These are phyloP conservation scores for Sphaerulina musiva DNA, from an alignment of 2,329 filamentous ascomycete genomes.

Conservation along the genomic window DNA sequence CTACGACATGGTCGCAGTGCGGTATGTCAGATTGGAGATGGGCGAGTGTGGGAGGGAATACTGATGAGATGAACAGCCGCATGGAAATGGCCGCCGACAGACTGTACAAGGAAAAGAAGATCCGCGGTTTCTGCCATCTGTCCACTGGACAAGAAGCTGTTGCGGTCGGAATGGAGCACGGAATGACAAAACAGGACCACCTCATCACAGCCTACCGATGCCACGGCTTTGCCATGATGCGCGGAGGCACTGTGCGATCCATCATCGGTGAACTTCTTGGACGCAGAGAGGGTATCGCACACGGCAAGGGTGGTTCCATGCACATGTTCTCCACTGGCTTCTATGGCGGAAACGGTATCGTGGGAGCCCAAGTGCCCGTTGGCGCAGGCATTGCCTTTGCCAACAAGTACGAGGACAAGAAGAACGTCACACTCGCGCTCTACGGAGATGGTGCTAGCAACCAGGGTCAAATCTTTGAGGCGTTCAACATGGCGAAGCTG, in stretches of 20 bases:
- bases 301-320: slow-evolving; percentile 99
- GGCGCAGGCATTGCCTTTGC: slow-evolving; percentile 95
- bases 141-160: slow-evolving; percentile 98
- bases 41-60: background rate
- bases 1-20: slow-evolving; percentile 88
- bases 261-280: slow-evolving; percentile 96
- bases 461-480: slow-evolving; percentile 99
- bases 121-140: slow-evolving; percentile 98
- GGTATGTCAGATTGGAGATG: slow-evolving; percentile 53
- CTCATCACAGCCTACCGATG: slow-evolving; percentile 97
- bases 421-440: slow-evolving; percentile 79
- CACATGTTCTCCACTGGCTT: slow-evolving; percentile 99
- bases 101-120: slow-evolving; percentile 99
- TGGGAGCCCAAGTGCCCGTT: slow-evolving; percentile 95
- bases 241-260: slow-evolving; percentile 78
- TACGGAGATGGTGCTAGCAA: slow-evolving; percentile 99
- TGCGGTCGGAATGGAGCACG: slow-evolving; percentile 92
- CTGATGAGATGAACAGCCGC: slow-evolving; percentile 55
- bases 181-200: slow-evolving; percentile 84
- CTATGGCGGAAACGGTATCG: slow-evolving; percentile 98
- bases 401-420: slow-evolving; percentile 84
- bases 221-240: slow-evolving; percentile 97
- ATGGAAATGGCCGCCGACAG: slow-evolving; percentile 99
- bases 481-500: slow-evolving; percentile 99
- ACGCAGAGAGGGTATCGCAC: slow-evolving; percentile 90